These are phyloP conservation scores for Termitomyces sp. DNA, from an alignment of 768 basidiomycete genomes.

Conservation along the genomic window DNA sequence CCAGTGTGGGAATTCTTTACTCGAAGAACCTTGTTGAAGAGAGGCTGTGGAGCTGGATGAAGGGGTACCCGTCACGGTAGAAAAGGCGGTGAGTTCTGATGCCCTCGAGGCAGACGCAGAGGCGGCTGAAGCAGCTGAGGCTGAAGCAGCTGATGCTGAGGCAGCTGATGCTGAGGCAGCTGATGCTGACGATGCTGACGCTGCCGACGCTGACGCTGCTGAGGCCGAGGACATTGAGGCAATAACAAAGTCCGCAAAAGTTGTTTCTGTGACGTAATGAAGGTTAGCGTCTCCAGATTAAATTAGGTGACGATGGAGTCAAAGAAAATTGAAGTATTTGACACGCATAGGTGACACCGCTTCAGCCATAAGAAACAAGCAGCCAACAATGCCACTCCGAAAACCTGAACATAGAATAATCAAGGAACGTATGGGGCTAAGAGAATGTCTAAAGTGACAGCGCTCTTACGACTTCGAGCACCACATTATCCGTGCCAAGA, in stretches of 20 bases:
- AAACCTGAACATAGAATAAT: background rate
- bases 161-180: conserved; percentile 41
- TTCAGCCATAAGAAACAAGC: background rate
- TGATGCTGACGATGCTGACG: conserved; percentile 42
- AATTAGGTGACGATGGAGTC: background rate
- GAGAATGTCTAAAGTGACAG: background rate
- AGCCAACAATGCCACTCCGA: background rate
- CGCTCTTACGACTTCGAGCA: no score
- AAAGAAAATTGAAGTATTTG: background rate
- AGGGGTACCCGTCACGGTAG: conserved; percentile 3
- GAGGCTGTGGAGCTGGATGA: conserved; percentile 25
- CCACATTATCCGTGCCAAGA: background rate
- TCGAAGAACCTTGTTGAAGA: conserved; percentile 40
- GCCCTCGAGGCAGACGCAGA: conserved; percentile 24
- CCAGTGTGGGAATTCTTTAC: conserved; percentile 73
- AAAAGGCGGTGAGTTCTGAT: conserved; percentile 7
- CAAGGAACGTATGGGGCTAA: background rate
- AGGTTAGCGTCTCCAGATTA: background rate
- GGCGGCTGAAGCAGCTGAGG: background rate
- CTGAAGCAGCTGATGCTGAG: conserved; percentile 21
- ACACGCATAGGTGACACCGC: background rate
- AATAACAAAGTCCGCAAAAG: conserved; percentile 62
- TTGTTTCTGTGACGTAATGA: conserved; percentile 55
- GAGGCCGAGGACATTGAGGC: conserved; percentile 46
- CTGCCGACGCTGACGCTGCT: conserved; percentile 32